A percentile compares a stretch with the other conserved stretches of the same genome.
Evolutionary conservation across 2,329 filamentous ascomycete species (phyloP).

Genomic region (Aspergillus pseudoterreus): DNA sequence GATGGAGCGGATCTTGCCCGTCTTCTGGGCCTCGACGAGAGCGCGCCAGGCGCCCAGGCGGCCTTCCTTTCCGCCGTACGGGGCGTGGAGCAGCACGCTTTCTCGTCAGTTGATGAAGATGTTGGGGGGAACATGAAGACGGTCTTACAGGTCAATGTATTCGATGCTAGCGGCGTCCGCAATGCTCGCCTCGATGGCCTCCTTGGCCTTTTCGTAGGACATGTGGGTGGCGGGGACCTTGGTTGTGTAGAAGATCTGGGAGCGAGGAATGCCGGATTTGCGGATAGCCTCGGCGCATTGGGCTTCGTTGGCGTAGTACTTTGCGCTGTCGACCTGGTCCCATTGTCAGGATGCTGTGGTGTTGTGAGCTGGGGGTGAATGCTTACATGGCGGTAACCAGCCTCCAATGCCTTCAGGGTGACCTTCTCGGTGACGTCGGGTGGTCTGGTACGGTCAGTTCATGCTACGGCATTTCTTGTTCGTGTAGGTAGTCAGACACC

Average conservation of each 20-base stretch:
- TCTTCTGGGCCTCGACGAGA: slow-evolving; percentile 38
- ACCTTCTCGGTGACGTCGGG: slow-evolving; percentile 56
- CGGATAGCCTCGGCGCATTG: slow-evolving; percentile 53
- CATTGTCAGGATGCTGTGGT: not conserved
- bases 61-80: slow-evolving; percentile 35
- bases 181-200: slow-evolving; percentile 61
- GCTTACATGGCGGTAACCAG: slow-evolving; percentile 55
- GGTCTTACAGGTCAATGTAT: slow-evolving; percentile 60
- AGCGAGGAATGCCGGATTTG: slow-evolving; percentile 50
- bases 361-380: not conserved
- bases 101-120: not conserved
- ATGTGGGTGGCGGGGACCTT: slow-evolving; percentile 53
- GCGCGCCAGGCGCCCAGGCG: slow-evolving; percentile 40
- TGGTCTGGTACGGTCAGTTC: slow-evolving; percentile 39
- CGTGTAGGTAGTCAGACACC: slow-evolving; percentile 1
- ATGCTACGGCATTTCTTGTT: not conserved
- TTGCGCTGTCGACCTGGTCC: slow-evolving; percentile 54
- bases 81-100: slow-evolving; percentile 39
- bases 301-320: slow-evolving; percentile 56
- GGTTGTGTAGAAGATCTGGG: slow-evolving; percentile 60
- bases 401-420: slow-evolving; percentile 53
- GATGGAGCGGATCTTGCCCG: slow-evolving; percentile 37
- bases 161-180: slow-evolving; percentile 58
- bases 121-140: not conserved
- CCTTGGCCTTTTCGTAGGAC: slow-evolving; percentile 63